Evolutionary conservation across 2,329 filamentous ascomycete genomes (phyloP).

Genomic region (Nemania serpens): DNA sequence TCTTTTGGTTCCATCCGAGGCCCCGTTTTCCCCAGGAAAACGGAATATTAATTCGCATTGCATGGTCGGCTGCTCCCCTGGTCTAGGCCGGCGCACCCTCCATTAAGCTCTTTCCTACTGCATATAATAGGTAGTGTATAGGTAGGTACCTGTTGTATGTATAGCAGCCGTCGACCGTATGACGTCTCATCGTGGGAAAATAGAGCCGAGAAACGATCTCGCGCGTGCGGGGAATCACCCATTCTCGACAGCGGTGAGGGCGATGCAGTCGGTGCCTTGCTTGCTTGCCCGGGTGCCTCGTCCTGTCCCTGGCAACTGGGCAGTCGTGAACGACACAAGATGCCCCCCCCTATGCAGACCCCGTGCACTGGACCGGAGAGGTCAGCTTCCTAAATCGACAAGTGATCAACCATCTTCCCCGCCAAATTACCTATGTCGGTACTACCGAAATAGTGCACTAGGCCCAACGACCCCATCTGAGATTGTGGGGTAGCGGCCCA

Average conservation of each 20-base stretch:
- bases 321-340: not conserved
- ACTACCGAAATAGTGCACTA: not conserved
- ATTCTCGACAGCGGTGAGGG: not conserved
- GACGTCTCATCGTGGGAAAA: constrained; percentile 24
- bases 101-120: constrained; percentile 19
- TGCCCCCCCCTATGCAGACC: not conserved
- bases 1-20: not conserved
- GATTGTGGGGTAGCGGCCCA: constrained; percentile 19
- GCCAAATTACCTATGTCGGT: constrained; percentile 1
- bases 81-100: constrained; percentile 11
- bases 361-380: too few relatives aligned
- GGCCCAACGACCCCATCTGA: constrained; percentile 23
- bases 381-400: constrained; percentile 24
- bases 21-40: constrained; percentile 11
- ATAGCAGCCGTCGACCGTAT: constrained; percentile 15
- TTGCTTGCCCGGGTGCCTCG: not conserved
- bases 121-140: not conserved
- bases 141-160: too few relatives aligned
- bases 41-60: constrained; percentile 5
- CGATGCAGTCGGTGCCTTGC: not conserved
- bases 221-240: constrained; percentile 28
- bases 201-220: constrained; percentile 16
- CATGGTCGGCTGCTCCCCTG: constrained; percentile 12
- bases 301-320: not conserved
- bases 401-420: constrained; percentile 19